Base-by-base conservation (phyloP, 352 stramenopile species). In the Globisporangium apiculatum region DNA sequence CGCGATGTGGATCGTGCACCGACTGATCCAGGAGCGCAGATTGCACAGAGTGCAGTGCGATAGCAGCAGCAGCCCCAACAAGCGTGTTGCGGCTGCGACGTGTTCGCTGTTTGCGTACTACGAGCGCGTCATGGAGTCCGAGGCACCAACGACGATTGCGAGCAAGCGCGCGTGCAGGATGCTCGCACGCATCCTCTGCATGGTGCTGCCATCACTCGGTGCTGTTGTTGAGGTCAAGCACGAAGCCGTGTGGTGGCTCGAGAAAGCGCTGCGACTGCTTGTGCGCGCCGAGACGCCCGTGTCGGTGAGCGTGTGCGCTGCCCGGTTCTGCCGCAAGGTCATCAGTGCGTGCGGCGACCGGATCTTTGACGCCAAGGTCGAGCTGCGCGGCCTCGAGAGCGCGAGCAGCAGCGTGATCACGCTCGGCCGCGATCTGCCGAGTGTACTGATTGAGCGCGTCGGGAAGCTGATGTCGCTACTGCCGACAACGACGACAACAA, bases 381-480 rank as follows among this genome's bases (percentile, higher is more conserved):
- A 42, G 7, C 18, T 62, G 17, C 35, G 35, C 53, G 56, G 51
- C 49, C 17, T 53, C 14, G 45, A 31, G n/a, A 31, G 48, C 50
- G 37, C 52, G 14, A 38, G 15, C 24, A 48, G 40, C 4, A 53
- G 47, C 8, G 10, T 7, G 35, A 48, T 68, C 9, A 18, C 51
- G 53, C 50, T 75, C 41, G 72, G 70, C 7, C 55, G 55, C 15
- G 48, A 64, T n/a, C 60, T 81, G 6, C 67, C 71, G 49, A 54
- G 58, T 7, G n/a, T 78, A 18, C 58, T 81, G 31, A 50, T 78
- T n/a, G 66, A 66, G 36, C 57, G 60, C 56, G 57, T 76, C 12
- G 72, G 72, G 17, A 41, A 55, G 14, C 66, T 81, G 1, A 60
- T 51, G 12, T 49, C 47, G 1, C 45, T 68, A 12, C 31, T 64